Conservation (phyloP, 805 yeast genomes). For the Nakazawaea wyomingensis region DNA sequence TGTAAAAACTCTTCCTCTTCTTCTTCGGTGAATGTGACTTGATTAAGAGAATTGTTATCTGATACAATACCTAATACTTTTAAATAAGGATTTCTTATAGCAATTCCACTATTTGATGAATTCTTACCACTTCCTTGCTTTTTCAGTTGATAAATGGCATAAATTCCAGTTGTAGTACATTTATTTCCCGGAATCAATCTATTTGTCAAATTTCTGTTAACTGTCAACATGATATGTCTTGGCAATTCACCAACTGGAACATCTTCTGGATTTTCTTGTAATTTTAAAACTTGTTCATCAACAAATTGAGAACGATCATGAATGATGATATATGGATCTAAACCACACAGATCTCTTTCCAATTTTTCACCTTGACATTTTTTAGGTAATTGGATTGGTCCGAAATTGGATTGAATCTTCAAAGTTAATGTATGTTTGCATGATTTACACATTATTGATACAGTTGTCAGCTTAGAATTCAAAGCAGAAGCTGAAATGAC, state of each 20-base stretch:
- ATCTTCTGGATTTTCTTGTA: constrained; percentile 97
- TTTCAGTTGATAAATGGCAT: constrained; percentile 82
- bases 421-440: constrained; percentile 78
- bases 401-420: constrained; percentile 60
- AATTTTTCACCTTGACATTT: constrained; percentile 54
- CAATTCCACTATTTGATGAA: constrained; percentile 52
- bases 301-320: constrained; percentile 93
- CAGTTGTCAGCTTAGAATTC: constrained; percentile 77
- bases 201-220: constrained; percentile 86
- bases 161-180: constrained; percentile 87
- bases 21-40: constrained; percentile 70
- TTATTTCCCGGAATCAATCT: constrained; percentile 92
- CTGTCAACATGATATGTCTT: constrained; percentile 79
- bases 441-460: constrained; percentile 79
- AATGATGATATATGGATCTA: constrained; percentile 87
- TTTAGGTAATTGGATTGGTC: constrained; percentile 63
- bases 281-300: constrained; percentile 89
- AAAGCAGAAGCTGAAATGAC: constrained; percentile 87
- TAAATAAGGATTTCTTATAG: constrained; percentile 89
- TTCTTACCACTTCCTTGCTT: constrained; percentile 40
- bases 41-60: constrained; percentile 60
- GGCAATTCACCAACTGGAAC: constrained; percentile 99
- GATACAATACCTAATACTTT: constrained; percentile 82
- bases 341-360: constrained; percentile 64
- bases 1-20: constrained; percentile 90